Base-by-base conservation (phyloP, 2,329 filamentous ascomycete species). In the Alternaria sp. region DNA sequence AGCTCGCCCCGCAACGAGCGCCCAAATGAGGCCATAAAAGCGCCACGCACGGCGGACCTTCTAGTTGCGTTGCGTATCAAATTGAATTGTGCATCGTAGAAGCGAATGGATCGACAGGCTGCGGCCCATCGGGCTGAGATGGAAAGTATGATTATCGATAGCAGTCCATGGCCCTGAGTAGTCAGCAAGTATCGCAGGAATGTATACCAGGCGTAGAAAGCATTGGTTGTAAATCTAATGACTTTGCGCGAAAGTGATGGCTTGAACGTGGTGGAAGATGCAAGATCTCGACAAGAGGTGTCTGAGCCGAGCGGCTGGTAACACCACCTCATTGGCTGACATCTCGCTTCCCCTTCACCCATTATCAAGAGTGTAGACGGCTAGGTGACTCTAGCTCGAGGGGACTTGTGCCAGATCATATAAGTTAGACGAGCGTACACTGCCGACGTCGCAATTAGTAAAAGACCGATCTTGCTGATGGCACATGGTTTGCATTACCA, bases 21-120 rank as follows among this genome's bases (percentile, higher is more conserved):
- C 33, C 25, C 59, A 50, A 60, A 49, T 43, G 33, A 62, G 28
- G 37, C 47, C 49, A 37, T 33, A 14, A 41, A 30, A 18, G 20
- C 45, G 64, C 58, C 58, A 56, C 62, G 30, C 6, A 55, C 54
- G 5, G 37, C 30, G 20, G 26, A 51, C 15, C 45, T 58, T 58
- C 30, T 55, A 21, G 41, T 58, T 50, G 12, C 26, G 30, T 54
- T 57, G 21, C 33, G 54, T 20, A 23, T 54, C 28, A 46, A 23
- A 18, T n/a, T 37, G 28, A 30, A 6, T 30, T n/a, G 23, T 21
- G 18, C 46, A 30, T 26, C 20, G 8, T 20, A 6, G 20, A 58
- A 23, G 21, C 12, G 26, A 14, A 12, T 20, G 12, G 37, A 59
- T 45, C 33, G n/a, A 41, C 46, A 33, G 26, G 47, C 37, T 21